Conservation (phyloP, 2,329 filamentous ascomycete species). For the Aphanoascus verrucosus region DNA sequence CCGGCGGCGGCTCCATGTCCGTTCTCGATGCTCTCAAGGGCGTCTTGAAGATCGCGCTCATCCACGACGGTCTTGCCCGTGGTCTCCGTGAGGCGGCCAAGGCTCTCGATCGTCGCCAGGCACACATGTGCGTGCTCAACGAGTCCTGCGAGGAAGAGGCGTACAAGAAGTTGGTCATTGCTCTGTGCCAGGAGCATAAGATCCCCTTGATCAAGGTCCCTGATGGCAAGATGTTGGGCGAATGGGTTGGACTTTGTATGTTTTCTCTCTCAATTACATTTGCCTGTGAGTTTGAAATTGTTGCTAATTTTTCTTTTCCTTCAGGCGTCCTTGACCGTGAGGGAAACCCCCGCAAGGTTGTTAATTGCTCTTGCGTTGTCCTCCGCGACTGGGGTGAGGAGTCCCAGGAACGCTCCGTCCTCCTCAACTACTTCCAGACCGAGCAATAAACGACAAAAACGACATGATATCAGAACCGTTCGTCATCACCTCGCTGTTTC, state of each 20-base stretch:
- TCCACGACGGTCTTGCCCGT: constrained; percentile 98
- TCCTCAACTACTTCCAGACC: constrained; percentile 99
- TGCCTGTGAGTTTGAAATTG: not conserved
- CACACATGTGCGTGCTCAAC: constrained; percentile 99
- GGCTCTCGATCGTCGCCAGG: constrained; percentile 95
- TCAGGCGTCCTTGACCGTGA: constrained; percentile 95
- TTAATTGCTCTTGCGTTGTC: constrained; percentile 99
- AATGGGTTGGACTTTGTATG: constrained; percentile 99
- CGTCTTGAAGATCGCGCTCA: constrained; percentile 94
- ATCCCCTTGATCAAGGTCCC: constrained; percentile 99
- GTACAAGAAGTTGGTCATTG: constrained; percentile 99
- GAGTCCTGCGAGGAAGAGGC: constrained; percentile 99
- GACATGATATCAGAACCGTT: not conserved
- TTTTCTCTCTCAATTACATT: not conserved
- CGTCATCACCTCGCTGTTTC: not conserved
- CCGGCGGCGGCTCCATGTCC: constrained; percentile 73
- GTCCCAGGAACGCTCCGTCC: constrained; percentile 94
- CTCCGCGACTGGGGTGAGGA: constrained; percentile 99
- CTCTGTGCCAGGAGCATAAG: constrained; percentile 98
- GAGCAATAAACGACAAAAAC: constrained; percentile 22
- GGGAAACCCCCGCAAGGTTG: constrained; percentile 98
- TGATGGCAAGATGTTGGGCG: constrained; percentile 98
- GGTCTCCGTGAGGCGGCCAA: constrained; percentile 98
- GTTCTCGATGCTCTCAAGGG: constrained; percentile 98
- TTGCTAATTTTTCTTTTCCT: constrained; percentile 7